Evolutionary conservation across 768 basidiomycete species (phyloP).

Genomic region (Amanita pallidorosea): DNA sequence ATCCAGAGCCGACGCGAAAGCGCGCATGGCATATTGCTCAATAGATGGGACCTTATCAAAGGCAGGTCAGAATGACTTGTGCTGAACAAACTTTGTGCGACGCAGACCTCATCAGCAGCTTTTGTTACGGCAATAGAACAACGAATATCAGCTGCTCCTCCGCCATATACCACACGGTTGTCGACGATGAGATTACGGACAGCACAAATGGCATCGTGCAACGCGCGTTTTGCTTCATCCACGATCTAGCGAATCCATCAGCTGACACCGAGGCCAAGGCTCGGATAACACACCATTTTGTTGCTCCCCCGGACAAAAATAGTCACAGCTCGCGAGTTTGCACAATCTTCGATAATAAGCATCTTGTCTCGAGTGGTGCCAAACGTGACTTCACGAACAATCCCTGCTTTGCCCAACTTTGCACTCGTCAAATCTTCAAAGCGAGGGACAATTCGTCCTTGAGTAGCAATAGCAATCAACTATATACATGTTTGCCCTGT

Average conservation of each 20-base stretch:
- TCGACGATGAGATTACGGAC: slow-evolving; percentile 94
- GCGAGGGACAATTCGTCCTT: slow-evolving; percentile 95
- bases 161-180: slow-evolving; percentile 96
- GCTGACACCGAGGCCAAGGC: background rate
- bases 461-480: slow-evolving; percentile 97
- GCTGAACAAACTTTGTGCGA: background rate
- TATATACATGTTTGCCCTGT: slow-evolving; percentile 18
- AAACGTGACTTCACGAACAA: slow-evolving; percentile 91
- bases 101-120: slow-evolving; percentile 81
- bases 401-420: slow-evolving; percentile 88
- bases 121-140: slow-evolving; percentile 88
- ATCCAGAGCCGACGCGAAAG: slow-evolving; percentile 94
- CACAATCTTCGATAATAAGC: slow-evolving; percentile 98
- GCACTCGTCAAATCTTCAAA: slow-evolving; percentile 90
- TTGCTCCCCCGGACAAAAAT: slow-evolving; percentile 97
- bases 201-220: slow-evolving; percentile 96
- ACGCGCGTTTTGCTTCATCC: slow-evolving; percentile 94
- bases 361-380: slow-evolving; percentile 99
- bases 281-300: slow-evolving; percentile 70
- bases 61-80: background rate
- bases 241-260: slow-evolving; percentile 58
- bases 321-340: slow-evolving; percentile 92
- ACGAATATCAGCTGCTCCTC: slow-evolving; percentile 96
- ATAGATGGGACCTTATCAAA: slow-evolving; percentile 75
- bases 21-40: slow-evolving; percentile 99